A percentile compares a stretch with the other conserved stretches of the same genome.
phyloP scores from a whole-genome alignment of 2,329 filamentous ascomycete species.

The Alternaria alternata region DNA sequence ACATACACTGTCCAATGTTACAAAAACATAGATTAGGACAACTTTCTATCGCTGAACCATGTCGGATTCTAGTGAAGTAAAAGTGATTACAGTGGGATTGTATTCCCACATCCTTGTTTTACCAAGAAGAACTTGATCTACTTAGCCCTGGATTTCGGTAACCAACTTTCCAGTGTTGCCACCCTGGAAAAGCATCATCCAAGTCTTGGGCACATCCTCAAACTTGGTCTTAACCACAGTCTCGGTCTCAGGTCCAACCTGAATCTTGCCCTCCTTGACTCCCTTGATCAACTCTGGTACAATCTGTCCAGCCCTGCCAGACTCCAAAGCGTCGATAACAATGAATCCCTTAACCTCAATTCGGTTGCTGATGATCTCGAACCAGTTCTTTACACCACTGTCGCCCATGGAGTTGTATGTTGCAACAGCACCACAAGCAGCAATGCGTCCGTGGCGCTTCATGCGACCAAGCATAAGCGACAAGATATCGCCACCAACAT shows the following conservation, averaged over 20 bases:
- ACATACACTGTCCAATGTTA: too few species aligned
- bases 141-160: conserved; percentile 43
- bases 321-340: conserved; percentile 50
- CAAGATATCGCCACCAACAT: conserved; percentile 59
- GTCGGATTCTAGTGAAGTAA: too few species aligned
- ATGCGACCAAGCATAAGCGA: conserved; percentile 57
- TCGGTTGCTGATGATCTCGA: conserved; percentile 53
- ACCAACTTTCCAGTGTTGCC: conserved; percentile 59
- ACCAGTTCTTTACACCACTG: conserved; percentile 54
- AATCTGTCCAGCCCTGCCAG: conserved; percentile 38
- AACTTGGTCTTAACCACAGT: conserved; percentile 58
- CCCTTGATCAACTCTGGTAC: conserved; percentile 35
- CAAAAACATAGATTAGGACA: too few species aligned
- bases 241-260: conserved; percentile 56
- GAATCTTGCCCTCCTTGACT: conserved; percentile 57
- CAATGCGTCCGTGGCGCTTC: conserved; percentile 52
- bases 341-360: conserved; percentile 57
- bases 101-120: background rate
- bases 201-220: conserved; percentile 60
- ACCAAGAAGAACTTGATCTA: too few species aligned
- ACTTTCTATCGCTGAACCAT: too few species aligned
- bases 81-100: too few species aligned
- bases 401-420: conserved; percentile 52
- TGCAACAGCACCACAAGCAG: conserved; percentile 55
- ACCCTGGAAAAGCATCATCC: conserved; percentile 59